Evolutionary conservation across 192 early-diverging fungal genomes (phyloP).

Genomic region (Podila epicladia): DNA sequence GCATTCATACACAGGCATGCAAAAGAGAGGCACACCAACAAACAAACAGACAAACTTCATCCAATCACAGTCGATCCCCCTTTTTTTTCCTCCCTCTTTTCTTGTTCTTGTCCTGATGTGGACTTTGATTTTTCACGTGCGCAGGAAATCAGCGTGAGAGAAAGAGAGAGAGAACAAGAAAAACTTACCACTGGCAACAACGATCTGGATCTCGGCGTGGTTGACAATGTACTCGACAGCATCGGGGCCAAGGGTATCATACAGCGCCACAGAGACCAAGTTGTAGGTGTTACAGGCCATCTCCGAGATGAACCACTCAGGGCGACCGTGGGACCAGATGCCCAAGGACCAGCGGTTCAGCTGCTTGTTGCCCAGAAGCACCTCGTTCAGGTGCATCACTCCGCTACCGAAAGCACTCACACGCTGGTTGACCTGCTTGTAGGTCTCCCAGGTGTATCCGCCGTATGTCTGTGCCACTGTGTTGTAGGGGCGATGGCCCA

Average conservation of each 20-base stretch:
- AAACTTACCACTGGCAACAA: conserved; percentile 61
- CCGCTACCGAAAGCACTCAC: conserved; percentile 76
- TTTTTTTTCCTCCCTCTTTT: conserved; percentile 41
- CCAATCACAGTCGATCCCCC: conserved; percentile 72
- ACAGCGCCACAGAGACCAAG: conserved; percentile 79
- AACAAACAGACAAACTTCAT: conserved; percentile 26
- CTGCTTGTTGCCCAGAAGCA: conserved; percentile 45
- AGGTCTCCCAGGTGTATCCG: conserved; percentile 77
- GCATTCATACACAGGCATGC: not conserved
- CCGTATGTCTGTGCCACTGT: conserved; percentile 68
- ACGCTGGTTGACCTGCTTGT: conserved; percentile 68
- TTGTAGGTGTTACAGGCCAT: conserved; percentile 66
- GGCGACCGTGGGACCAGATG: conserved; percentile 73
- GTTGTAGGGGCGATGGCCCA: conserved; percentile 73
- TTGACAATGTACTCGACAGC: conserved; percentile 87
- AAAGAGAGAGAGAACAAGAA: not conserved
- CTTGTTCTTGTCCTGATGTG: no score
- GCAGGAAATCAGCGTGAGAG: not conserved
- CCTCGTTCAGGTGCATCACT: conserved; percentile 69
- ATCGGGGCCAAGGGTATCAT: conserved; percentile 90
- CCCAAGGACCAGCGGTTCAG: conserved; percentile 62
- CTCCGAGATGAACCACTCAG: conserved; percentile 65
- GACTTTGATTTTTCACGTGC: not conserved
- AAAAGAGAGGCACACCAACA: not conserved
- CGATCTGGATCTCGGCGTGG: conserved; percentile 82